A percentile compares a stretch with the other conserved stretches of the same genome.
These are phyloP conservation scores for Jasminum sambac DNA, from an alignment of 257 asterid genomes.

Conservation along the genomic window DNA sequence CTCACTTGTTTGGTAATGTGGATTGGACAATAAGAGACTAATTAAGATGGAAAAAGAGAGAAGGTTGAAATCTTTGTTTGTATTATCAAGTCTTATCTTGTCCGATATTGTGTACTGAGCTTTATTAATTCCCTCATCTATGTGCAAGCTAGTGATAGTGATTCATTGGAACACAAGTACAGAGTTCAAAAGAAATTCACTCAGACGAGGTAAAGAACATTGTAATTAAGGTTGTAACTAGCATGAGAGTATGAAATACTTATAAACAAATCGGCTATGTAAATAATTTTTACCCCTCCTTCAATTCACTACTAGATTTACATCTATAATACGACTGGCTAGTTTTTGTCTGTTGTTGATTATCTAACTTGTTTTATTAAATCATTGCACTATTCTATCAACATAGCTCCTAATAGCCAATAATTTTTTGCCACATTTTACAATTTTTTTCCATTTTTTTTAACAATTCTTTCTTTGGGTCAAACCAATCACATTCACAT, in stretches of 20 bases:
- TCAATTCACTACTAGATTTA: neutral
- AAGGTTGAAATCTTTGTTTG: neutral
- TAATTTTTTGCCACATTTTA: too few species aligned
- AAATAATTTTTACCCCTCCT: neutral
- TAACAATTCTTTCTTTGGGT: too few species aligned
- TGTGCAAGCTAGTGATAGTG: too few species aligned
- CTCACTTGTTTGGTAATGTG: neutral
- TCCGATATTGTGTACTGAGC: neutral
- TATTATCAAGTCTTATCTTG: neutral
- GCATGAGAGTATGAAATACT: neutral
- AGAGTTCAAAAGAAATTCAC: too few species aligned
- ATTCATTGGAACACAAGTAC: too few species aligned
- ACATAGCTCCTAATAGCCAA: too few species aligned
- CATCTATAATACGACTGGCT: neutral
- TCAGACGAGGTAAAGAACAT: too few species aligned
- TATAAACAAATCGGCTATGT: neutral
- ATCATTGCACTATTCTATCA: too few species aligned
- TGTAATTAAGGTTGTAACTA: neutral
- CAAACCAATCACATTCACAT: too few species aligned
- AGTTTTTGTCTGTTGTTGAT: neutral
- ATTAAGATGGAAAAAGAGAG: neutral
- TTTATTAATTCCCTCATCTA: neutral
- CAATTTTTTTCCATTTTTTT: too few species aligned
- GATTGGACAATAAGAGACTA: neutral
- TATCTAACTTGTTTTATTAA: neutral